Base-by-base conservation (phyloP, 2,329 filamentous ascomycete genomes). In the Paecilomyces sp. region DNA sequence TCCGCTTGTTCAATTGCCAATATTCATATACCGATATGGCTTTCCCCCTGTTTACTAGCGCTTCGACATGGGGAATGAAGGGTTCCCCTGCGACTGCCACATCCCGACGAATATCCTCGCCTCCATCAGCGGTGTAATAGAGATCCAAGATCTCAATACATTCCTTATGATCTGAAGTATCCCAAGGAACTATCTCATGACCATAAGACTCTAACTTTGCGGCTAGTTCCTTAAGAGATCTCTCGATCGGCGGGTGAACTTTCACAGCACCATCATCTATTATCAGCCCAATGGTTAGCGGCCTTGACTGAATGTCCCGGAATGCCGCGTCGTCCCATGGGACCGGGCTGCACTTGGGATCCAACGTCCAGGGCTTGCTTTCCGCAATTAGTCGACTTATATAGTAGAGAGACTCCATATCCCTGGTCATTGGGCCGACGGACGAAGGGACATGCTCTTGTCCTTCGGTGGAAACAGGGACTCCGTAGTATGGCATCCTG, bases 1-100 rank as follows among this genome's bases (percentile, higher is more conserved):
- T 88, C 28, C 78, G 76, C 61, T 76, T 83, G 71, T 88, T 88
- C 6, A 89, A 76, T 64, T 88, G 85, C 86, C 85, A 89, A 70
- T 88, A 89, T 3, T 85, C 77, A 60, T 84, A 87, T 0, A 88
- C 84, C 0, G 83, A 85, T 13, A 88, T 83, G 0, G 83, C 68
- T 11, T 77, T 64, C 1, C 77, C 82, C 0, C 77, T 75, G 57
- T 83, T 82, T 13, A 88, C 70, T 5, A 88, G 75, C 0, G 74
- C 77, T 65, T 86, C 77, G 0, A 88, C 84, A 58, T 85, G 82
- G 0, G 82, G 80, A 3, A 87, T 79, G 50, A 79, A 80, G 0
- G 85, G 85, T 58, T 88, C 86, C 1, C 85, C 85, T 0, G 79
- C 83, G 1, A 72, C 76, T 3, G 70, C 66, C 0, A 88, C 72